These are phyloP conservation scores for Globisporangium viniferum DNA, from an alignment of 352 stramenopile species.

Conservation along the genomic window DNA sequence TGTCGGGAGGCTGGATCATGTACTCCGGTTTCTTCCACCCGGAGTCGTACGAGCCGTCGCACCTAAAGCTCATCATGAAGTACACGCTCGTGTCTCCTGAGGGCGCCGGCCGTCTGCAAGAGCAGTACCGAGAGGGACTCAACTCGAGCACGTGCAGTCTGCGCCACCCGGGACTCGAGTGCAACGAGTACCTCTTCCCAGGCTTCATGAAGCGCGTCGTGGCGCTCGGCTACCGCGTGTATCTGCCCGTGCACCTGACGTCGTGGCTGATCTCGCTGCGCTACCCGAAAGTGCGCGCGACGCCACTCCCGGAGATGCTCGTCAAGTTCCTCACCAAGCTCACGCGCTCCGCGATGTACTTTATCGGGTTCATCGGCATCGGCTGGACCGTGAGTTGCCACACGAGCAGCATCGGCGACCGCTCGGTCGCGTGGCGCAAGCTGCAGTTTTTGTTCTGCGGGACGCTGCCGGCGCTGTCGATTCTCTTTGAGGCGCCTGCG, in stretches of 20 bases:
- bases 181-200: slow-evolving; percentile 36
- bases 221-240: slow-evolving; percentile 39
- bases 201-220: slow-evolving; percentile 41
- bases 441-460: slow-evolving; percentile 51
- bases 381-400: slow-evolving; percentile 49
- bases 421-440: slow-evolving; percentile 44
- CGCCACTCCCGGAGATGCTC: slow-evolving; percentile 26
- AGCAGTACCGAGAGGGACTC: slow-evolving; percentile 34
- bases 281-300: slow-evolving; percentile 33
- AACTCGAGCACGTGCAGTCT: slow-evolving; percentile 49
- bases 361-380: slow-evolving; percentile 45
- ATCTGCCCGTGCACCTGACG: slow-evolving; percentile 55
- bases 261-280: slow-evolving; percentile 47
- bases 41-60: slow-evolving; percentile 49
- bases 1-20: slow-evolving; percentile 54
- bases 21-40: slow-evolving; percentile 58
- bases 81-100: slow-evolving; percentile 44
- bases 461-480: slow-evolving; percentile 37
- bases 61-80: slow-evolving; percentile 60
- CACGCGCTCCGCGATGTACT: slow-evolving; percentile 51
- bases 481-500: slow-evolving; percentile 52
- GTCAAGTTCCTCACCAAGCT: slow-evolving; percentile 32
- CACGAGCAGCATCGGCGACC: slow-evolving; percentile 35
- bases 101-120: slow-evolving; percentile 32
- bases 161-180: slow-evolving; percentile 39